These are phyloP conservation scores for Pichia insulana DNA, from an alignment of 805 yeast species.

Conservation along the genomic window DNA sequence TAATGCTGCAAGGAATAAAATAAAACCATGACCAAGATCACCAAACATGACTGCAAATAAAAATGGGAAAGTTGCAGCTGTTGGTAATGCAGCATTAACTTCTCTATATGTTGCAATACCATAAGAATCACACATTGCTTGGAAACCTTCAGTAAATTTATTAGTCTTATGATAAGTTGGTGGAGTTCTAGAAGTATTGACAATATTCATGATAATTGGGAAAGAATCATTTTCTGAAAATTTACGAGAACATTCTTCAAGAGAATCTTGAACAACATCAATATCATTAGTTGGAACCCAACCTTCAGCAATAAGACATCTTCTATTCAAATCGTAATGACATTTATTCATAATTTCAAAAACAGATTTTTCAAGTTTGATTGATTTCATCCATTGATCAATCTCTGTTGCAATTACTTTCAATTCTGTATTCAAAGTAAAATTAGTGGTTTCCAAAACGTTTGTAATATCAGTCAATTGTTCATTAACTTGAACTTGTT, in stretches of 20 bases:
- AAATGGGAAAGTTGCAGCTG: constrained; percentile 92
- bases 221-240: constrained; percentile 17
- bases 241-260: constrained; percentile 32
- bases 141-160: constrained; percentile 90
- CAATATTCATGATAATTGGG: constrained; percentile 37
- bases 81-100: constrained; percentile 92
- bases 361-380: constrained; percentile 49
- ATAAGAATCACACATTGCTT: constrained; percentile 88
- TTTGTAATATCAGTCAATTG: constrained; percentile 45
- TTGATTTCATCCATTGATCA: constrained; percentile 45
- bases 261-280: constrained; percentile 33
- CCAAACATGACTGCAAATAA: constrained; percentile 99
- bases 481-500: constrained; percentile 35
- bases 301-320: constrained; percentile 63
- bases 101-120: constrained; percentile 91
- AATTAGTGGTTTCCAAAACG: constrained; percentile 39
- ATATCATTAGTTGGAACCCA: constrained; percentile 61
- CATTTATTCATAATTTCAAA: constrained; percentile 55
- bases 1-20: constrained; percentile 67
- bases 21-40: constrained; percentile 92
- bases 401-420: constrained; percentile 56
- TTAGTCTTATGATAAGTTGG: constrained; percentile 95
- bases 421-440: constrained; percentile 55
- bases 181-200: constrained; percentile 76
- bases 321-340: constrained; percentile 58